Base-by-base conservation (phyloP, 495 filamentous ascomycete species). In the Neurospora sublineolata region DNA sequence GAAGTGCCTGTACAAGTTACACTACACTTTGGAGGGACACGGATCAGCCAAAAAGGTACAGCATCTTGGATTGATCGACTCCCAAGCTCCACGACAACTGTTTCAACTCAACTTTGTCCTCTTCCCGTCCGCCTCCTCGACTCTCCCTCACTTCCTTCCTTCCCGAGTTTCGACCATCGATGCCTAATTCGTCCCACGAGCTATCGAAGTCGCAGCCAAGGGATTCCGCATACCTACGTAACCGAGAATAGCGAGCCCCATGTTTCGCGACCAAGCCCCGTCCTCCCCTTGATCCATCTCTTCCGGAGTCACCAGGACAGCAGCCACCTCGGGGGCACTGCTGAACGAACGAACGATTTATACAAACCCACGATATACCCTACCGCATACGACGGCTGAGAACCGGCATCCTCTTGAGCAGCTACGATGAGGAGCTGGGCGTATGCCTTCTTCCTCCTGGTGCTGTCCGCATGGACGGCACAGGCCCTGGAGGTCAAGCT, bases 401-500 rank as follows among this genome's bases (percentile, higher is more conserved):
- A 23, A 60, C 23, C 46, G 23, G 0, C 46, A 60, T 23, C 6
- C 11, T 60, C 46, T 60, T 12, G 46, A 30, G 20, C 23, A 30
- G 12, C 74, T 68, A 79, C 72, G 52, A 85, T 85, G 83, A 80
- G 80, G 77, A 77, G 75, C 69, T 85, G 81, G 81, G 58, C 77
- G 72, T 80, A 76, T 39, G 68, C 76, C 16, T 73, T 82, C 52
- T 69, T 77, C 38, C 75, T 81, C 69, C 75, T 85, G 79, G 87
- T 83, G 75, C 82, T 87, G 80, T 87, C 85, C 74, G 73, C 79
- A 70, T 84, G 84, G 79, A 85, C 88, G 72, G 88, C 84, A 68
- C 84, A 84, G 73, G 91, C 92, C 73, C 81, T 91, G 70, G 86
- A 89, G 79, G 83, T 93, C 75, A 87, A 90, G 77, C 74, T 86